Evolutionary conservation across 2,329 filamentous ascomycete genomes (phyloP), one percentile per base, ranked within the genome.

Genomic region (Cercospora sp.): DNA sequence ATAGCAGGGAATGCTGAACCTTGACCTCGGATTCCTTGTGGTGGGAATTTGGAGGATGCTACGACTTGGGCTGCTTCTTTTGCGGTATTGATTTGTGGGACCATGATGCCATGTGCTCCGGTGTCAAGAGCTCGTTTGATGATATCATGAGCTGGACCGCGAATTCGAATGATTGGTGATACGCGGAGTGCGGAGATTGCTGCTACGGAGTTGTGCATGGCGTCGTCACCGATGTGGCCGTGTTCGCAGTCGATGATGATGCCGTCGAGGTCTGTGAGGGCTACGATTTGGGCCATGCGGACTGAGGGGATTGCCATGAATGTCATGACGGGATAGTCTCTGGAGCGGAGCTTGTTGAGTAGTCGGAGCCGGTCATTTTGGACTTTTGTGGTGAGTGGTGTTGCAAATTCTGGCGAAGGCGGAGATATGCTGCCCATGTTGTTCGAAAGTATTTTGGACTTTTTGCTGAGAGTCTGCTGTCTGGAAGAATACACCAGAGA

Each of bases 171-270:
- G 13, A 39, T 39, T 5, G 36, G 36, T 39, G 36, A 39, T 7
- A 39, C 36, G 36, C 36, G 13, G 13, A 39, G 36, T 16, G 36
- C 36, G 5, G 36, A 39, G 3, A 39, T 39, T 39, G 36, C 36
- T 39, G 36, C 36, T 39, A 39, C 36, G 36, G 36, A n/a, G 6
- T n/a, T 39, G 36, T 39, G 36, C 36, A 39, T 39, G 6, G 36
- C 79, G 51, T 76, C 78, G 72, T 84, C 82, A 23, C 87, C 83
- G 70, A 87, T 85, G 70, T 86, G 84, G n/a, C 85, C 84, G 73
- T 86, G 85, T 72, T 86, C 85, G 6, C 78, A 81, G 72, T 87
- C 84, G 45, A 86, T 86, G 77, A 90, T 81, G 8, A 92, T 86
- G 84, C 89, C 69, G 28, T 61, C 89, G 1, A 89, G 83, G 0